phyloP scores from a whole-genome alignment of 2,329 filamentous ascomycete genomes.

The Trichoderma sp. region DNA sequence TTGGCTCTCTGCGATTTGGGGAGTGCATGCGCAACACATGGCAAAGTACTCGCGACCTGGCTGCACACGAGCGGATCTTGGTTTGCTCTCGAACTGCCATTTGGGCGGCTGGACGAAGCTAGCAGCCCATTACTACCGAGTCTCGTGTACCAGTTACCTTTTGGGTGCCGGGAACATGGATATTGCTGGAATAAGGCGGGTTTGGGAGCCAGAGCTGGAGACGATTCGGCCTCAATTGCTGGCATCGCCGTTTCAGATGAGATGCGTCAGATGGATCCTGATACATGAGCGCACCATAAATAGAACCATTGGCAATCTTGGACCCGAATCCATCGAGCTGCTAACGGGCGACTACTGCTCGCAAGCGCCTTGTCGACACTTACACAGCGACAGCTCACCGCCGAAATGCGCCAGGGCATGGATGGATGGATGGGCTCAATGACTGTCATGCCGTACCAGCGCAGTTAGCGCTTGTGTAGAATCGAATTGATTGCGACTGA shows the following conservation, averaged over 20 bases:
- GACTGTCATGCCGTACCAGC: conserved; percentile 8
- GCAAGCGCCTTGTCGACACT: background rate
- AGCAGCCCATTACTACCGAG: background rate
- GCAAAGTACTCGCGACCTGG: conserved; percentile 31
- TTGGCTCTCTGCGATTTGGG: background rate
- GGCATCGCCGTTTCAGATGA: conserved; percentile 19
- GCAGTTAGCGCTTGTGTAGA: background rate
- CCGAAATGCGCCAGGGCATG: background rate
- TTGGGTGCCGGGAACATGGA: background rate
- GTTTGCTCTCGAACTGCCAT: background rate
- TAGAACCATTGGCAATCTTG: background rate
- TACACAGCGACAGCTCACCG: background rate
- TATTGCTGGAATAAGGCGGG: background rate
- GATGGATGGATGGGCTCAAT: background rate
- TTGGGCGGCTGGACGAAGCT: background rate
- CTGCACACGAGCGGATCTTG: background rate
- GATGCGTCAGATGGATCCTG: conserved; percentile 9
- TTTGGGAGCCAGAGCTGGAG: background rate
- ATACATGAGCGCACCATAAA: background rate
- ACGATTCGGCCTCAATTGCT: background rate
- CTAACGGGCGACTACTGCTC: background rate
- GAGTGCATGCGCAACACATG: conserved; percentile 29
- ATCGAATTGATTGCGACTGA: background rate
- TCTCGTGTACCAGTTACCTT: background rate
- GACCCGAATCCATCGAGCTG: background rate